These are phyloP conservation scores for Acanthamoeba lenticulata DNA, from an alignment of 208 protist species.

Conservation along the genomic window DNA sequence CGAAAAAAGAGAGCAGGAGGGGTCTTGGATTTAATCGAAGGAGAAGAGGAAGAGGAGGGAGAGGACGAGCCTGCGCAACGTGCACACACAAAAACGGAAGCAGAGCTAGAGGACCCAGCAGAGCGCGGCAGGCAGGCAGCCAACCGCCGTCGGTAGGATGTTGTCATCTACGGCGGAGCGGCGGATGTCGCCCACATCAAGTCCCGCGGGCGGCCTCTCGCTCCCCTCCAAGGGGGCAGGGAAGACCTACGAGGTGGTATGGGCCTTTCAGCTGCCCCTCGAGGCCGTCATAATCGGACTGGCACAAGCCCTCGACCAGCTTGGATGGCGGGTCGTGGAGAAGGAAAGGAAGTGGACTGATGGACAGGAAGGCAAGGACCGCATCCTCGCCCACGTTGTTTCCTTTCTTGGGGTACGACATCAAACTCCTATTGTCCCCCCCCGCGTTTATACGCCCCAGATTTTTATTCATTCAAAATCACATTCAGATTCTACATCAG, in stretches of 20 bases:
- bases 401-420: conserved; percentile 1
- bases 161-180: not conserved
- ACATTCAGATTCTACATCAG: not conserved
- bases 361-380: conserved; percentile 18
- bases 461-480: not conserved
- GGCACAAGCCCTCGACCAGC: not conserved
- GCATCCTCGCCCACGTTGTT: not conserved
- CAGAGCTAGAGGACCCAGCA: not conserved
- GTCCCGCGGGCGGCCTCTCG: not conserved
- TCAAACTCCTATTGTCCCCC: conserved; percentile 5
- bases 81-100: not conserved
- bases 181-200: not conserved
- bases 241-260: conserved; percentile 12
- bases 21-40: not conserved
- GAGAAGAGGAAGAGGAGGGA: not conserved
- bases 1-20: not conserved
- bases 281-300: conserved; percentile 11
- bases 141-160: not conserved
- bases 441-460: no score
- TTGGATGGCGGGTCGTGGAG: not conserved
- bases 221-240: not conserved
- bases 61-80: not conserved
- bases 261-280: conserved; percentile 18
- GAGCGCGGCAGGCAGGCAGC: not conserved
- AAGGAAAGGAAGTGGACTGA: conserved; percentile 28